A percentile compares a stretch with the other conserved stretches of the same genome.
Evolutionary conservation across 1,284 basidiomycete species (phyloP).

Genomic region (Marasmius fiardii): DNA sequence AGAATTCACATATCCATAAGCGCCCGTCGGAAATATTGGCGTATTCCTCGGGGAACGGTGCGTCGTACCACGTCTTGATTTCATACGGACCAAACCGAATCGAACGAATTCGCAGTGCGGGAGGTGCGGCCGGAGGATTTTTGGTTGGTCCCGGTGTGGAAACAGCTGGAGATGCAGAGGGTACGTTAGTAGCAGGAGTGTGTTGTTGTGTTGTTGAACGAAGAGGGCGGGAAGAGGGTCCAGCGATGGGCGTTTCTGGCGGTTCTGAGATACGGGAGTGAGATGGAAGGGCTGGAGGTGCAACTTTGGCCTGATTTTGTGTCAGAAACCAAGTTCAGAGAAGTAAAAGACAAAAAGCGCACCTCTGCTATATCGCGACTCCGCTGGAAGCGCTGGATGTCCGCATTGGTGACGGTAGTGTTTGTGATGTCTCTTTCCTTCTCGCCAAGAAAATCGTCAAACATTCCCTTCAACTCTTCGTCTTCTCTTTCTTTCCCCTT

Average conservation of each 20-base stretch:
- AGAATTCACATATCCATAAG: constrained; percentile 97
- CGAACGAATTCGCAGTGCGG: constrained; percentile 70
- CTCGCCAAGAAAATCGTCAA: constrained; percentile 75
- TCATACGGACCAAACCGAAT: constrained; percentile 95
- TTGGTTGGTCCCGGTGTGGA: constrained; percentile 29
- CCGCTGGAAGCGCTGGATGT: constrained; percentile 77
- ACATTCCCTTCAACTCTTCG: constrained; percentile 48
- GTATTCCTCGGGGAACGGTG: constrained; percentile 98
- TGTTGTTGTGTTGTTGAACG: constrained; percentile 43
- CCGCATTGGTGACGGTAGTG: constrained; percentile 64
- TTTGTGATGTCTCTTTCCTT: constrained; percentile 75
- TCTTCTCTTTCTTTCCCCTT: constrained; percentile 48
- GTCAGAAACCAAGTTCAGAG: constrained; percentile 10
- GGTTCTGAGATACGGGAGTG: constrained; percentile 27
- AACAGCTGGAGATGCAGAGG: constrained; percentile 24
- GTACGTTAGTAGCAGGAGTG: constrained; percentile 24
- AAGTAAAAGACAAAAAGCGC: constrained; percentile 16
- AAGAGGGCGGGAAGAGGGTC: constrained; percentile 61
- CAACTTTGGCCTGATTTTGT: constrained; percentile 52
- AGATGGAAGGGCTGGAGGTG: constrained; percentile 33
- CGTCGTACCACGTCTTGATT: constrained; percentile 98
- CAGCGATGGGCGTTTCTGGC: constrained; percentile 45
- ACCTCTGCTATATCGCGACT: constrained; percentile 74
- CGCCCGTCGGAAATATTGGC: constrained; percentile 89
- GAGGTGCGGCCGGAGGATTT: constrained; percentile 27